Conservation (phyloP, 148 eudicot species). For the Chenopodium album region DNA sequence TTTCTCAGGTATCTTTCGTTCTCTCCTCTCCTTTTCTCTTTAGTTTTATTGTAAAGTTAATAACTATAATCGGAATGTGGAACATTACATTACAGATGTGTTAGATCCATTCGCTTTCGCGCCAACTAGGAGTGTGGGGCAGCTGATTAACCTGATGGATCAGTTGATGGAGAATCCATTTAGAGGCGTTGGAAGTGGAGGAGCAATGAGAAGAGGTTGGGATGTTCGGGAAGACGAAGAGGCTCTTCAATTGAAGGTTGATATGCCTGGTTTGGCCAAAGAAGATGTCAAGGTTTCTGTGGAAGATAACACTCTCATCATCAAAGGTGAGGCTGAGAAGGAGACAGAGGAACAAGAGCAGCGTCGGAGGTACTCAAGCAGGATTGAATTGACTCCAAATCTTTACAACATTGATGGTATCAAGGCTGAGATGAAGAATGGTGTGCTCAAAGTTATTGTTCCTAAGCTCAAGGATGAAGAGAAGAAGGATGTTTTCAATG, state of each 20-base stretch:
- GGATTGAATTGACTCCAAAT: conserved; percentile 53
- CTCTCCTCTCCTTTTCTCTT: no score
- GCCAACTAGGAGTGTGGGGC: conserved; percentile 60
- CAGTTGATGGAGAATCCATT: conserved; percentile 51
- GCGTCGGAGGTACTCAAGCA: conserved; percentile 44
- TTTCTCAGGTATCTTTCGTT: conserved; percentile 57
- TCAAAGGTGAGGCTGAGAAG: conserved; percentile 54
- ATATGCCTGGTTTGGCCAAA: conserved; percentile 85
- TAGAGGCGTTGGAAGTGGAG: conserved; percentile 26
- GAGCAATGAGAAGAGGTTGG: conserved; percentile 48
- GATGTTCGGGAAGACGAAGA: conserved; percentile 56
- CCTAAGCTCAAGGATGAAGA: conserved; percentile 62
- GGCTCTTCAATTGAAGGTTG: conserved; percentile 51
- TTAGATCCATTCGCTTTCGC: conserved; percentile 55
- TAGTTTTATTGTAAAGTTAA: no score
- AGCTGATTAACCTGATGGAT: conserved; percentile 75
- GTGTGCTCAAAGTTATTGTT: conserved; percentile 51
- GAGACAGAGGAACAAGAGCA: conserved; percentile 43
- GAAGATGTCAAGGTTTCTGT: conserved; percentile 70
- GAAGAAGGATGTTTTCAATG: conserved; percentile 48
- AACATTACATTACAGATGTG: conserved; percentile 41
- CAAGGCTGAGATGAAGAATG: conserved; percentile 65
- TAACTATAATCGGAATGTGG: neutral
- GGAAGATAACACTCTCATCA: conserved; percentile 62
- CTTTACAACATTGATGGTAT: conserved; percentile 43